Evolutionary conservation across 2,329 filamentous ascomycete species (phyloP).

Genomic region (Pseudocercospora fijiensis): DNA sequence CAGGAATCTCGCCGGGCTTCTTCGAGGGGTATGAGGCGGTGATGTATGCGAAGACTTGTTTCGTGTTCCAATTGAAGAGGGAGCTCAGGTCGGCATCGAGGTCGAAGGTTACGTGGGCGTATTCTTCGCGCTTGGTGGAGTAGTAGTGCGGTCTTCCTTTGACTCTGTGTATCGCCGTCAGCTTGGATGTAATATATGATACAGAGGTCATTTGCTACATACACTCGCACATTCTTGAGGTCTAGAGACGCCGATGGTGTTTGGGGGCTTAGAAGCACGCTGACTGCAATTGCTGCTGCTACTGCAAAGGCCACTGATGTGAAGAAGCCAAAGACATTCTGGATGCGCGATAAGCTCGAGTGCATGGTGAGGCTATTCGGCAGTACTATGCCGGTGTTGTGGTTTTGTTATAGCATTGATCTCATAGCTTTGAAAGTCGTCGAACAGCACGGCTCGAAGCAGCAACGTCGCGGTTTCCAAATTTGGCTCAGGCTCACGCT

Average conservation of each 20-base stretch:
- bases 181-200: background rate
- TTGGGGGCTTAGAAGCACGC: slow-evolving; percentile 70
- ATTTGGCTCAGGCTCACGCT: background rate
- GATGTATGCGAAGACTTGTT: slow-evolving; percentile 95
- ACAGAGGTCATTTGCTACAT: slow-evolving; percentile 38
- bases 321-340: slow-evolving; percentile 97
- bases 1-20: slow-evolving; percentile 39
- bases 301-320: slow-evolving; percentile 87
- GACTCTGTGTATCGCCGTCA: slow-evolving; percentile 59
- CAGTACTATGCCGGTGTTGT: background rate
- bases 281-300: slow-evolving; percentile 74
- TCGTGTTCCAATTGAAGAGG: slow-evolving; percentile 99
- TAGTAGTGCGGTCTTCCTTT: slow-evolving; percentile 96
- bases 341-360: slow-evolving; percentile 76
- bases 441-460: background rate
- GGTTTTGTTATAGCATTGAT: background rate
- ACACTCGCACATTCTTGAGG: slow-evolving; percentile 83
- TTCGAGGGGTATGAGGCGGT: slow-evolving; percentile 67
- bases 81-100: slow-evolving; percentile 85
- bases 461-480: slow-evolving; percentile 3
- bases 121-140: slow-evolving; percentile 87
- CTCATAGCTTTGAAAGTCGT: background rate
- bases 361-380: slow-evolving; percentile 64
- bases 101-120: slow-evolving; percentile 90
- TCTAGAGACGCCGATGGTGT: slow-evolving; percentile 64